These are phyloP conservation scores for Exsudoporus floridanus DNA, from an alignment of 1,284 basidiomycete species.

Conservation along the genomic window DNA sequence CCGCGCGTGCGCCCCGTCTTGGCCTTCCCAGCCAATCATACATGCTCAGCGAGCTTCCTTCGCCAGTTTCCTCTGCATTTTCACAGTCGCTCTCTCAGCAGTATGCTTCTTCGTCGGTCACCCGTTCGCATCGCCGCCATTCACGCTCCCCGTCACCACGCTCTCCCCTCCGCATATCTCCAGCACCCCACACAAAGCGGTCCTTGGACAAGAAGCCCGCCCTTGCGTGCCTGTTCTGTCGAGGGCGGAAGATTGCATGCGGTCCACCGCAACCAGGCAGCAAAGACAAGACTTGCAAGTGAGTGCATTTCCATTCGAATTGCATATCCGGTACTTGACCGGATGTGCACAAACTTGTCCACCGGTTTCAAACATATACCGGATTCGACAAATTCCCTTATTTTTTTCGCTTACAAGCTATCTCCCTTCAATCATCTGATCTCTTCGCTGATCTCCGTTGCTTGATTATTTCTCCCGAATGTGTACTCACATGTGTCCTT, in stretches of 20 bases:
- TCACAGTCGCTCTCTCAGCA: constrained; percentile 13
- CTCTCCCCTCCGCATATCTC: constrained; percentile 18
- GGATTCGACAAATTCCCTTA: constrained; percentile 2
- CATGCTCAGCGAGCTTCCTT: constrained; percentile 16
- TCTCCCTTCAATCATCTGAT: constrained; percentile 25
- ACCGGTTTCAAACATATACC: constrained; percentile 13
- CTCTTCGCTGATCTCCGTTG: constrained; percentile 21
- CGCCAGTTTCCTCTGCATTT: constrained; percentile 6
- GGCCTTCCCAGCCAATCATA: constrained; percentile 15
- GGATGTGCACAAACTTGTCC: constrained; percentile 1
- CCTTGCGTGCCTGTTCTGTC: constrained; percentile 61
- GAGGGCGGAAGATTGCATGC: constrained; percentile 64
- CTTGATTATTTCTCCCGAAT: constrained; percentile 8
- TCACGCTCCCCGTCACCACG: constrained; percentile 30
- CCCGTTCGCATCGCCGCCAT: constrained; percentile 18
- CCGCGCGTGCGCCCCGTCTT: constrained; percentile 1
- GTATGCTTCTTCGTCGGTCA: constrained; percentile 15
- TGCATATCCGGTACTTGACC: neutral
- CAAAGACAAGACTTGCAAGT: constrained; percentile 61
- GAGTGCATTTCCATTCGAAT: constrained; percentile 33
- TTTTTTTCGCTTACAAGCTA: constrained; percentile 5
- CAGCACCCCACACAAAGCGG: constrained; percentile 22
- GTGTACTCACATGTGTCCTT: constrained; percentile 22
- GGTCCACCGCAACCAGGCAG: constrained; percentile 51
- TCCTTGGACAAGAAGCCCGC: constrained; percentile 47